A percentile compares a stretch with the other conserved stretches of the same genome.
Evolutionary conservation across 164 flowering plant genomes (phyloP).

Genomic region (Tetrastigma voinierianum): DNA sequence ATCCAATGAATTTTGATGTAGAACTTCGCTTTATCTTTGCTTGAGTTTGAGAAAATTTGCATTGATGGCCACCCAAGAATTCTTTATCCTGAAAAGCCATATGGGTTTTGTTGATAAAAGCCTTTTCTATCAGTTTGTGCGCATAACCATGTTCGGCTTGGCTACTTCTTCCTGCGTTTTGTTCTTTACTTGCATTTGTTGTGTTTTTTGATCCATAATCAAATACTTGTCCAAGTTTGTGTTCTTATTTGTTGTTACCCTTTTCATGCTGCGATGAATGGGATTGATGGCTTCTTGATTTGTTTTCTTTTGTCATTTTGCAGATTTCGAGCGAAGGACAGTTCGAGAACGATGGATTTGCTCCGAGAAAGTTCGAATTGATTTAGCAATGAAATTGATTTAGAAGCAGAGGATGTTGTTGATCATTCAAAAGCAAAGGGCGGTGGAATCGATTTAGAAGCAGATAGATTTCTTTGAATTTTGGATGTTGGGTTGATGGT

Average conservation of each 20-base stretch:
- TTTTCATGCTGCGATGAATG: not conserved
- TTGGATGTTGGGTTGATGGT: too few relatives aligned
- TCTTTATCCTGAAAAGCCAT: conserved; percentile 2
- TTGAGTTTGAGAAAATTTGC: conserved; percentile 5
- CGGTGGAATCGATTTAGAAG: too few relatives aligned
- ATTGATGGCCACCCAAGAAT: conserved; percentile 19
- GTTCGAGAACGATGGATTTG: not conserved
- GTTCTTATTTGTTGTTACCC: not conserved
- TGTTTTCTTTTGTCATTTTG: not conserved
- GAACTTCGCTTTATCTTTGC: conserved; percentile 8
- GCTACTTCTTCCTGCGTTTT: conserved; percentile 36
- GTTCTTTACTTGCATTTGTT: conserved; percentile 19
- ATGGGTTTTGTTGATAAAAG: conserved; percentile 16
- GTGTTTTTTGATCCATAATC: conserved; percentile 26
- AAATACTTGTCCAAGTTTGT: conserved; percentile 35
- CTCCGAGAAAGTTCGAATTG: conserved; percentile 11
- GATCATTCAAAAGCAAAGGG: not conserved
- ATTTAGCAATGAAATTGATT: not conserved
- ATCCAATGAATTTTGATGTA: not conserved
- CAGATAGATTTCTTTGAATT: too few relatives aligned
- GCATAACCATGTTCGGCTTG: conserved; percentile 28
- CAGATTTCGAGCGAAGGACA: conserved; percentile 23
- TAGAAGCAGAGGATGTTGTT: conserved; percentile 2
- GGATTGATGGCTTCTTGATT: not conserved
- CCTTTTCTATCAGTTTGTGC: conserved; percentile 16